Evolutionary conservation across 148 eudicot genomes (phyloP).

Genomic region (Polygonum aviculare): DNA sequence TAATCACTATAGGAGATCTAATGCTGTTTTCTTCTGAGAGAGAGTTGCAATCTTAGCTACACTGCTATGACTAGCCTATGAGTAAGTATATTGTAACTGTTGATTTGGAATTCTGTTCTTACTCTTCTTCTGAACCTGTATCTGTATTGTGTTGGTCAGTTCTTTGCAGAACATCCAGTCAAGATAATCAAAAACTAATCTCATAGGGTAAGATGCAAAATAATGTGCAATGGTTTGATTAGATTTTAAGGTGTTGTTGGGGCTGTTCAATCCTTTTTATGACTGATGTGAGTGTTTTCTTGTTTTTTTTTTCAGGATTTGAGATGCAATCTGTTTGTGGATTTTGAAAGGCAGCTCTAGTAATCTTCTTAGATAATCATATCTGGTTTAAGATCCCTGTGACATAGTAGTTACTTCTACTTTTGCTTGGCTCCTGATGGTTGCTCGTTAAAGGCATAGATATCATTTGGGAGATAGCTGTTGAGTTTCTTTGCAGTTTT

Average conservation of each 20-base stretch:
- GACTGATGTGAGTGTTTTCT: neutral
- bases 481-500: slow-evolving; percentile 20
- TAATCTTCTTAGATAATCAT: slow-evolving; percentile 36
- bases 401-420: slow-evolving; percentile 21
- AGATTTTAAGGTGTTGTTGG: neutral
- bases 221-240: neutral
- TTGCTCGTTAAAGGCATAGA: slow-evolving; percentile 27
- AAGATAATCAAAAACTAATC: slow-evolving; percentile 29
- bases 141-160: neutral
- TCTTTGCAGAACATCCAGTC: slow-evolving; percentile 34
- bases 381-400: slow-evolving; percentile 22
- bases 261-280: neutral
- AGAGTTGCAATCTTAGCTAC: slow-evolving; percentile 48
- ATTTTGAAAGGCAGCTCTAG: slow-evolving; percentile 24
- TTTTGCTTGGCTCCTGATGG: slow-evolving; percentile 27
- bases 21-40: slow-evolving; percentile 52
- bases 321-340: neutral
- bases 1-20: slow-evolving; percentile 49
- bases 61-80: slow-evolving; percentile 24
- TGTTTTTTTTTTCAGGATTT: slow-evolving; percentile 8
- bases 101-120: neutral
- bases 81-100: slow-evolving; percentile 34
- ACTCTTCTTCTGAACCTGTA: slow-evolving; percentile 9
- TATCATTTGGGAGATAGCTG: slow-evolving; percentile 23
- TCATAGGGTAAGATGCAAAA: slow-evolving; percentile 28